These are phyloP conservation scores for Malus hybrid DNA, from an alignment of 331 rosid genomes.

Conservation along the genomic window DNA sequence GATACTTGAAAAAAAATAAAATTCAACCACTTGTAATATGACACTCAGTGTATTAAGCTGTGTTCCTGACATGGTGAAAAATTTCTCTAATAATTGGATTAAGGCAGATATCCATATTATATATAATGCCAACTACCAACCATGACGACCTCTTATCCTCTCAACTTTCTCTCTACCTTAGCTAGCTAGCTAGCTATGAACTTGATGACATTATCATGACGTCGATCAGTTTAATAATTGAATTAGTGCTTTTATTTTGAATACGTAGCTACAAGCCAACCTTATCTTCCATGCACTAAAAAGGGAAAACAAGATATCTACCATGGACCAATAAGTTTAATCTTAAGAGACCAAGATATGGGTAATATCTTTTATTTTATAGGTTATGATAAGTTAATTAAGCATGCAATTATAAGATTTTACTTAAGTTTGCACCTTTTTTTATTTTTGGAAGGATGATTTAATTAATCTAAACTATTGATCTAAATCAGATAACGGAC, in stretches of 20 bases:
- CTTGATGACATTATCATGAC: background rate
- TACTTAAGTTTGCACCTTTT: background rate
- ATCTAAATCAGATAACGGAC: too few relatives aligned
- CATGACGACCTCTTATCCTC: slow-evolving; percentile 8
- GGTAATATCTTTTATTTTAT: too few relatives aligned
- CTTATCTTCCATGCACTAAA: background rate
- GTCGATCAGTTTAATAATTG: background rate
- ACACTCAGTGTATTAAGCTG: too few relatives aligned
- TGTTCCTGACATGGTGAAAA: too few relatives aligned
- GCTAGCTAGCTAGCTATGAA: background rate
- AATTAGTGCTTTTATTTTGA: background rate
- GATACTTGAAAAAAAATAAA: too few relatives aligned
- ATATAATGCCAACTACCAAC: background rate
- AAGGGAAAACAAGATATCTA: too few relatives aligned
- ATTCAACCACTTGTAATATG: too few relatives aligned
- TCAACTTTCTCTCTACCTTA: background rate
- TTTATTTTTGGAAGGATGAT: too few relatives aligned
- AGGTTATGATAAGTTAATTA: too few relatives aligned
- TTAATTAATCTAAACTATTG: too few relatives aligned
- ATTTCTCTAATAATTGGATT: background rate
- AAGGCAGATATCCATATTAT: background rate
- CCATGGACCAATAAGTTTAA: background rate
- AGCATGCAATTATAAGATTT: too few relatives aligned
- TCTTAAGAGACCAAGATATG: background rate
- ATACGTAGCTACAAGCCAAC: background rate